phyloP scores from a whole-genome alignment of 2,329 filamentous ascomycete species.

The Penicillium sp. region DNA sequence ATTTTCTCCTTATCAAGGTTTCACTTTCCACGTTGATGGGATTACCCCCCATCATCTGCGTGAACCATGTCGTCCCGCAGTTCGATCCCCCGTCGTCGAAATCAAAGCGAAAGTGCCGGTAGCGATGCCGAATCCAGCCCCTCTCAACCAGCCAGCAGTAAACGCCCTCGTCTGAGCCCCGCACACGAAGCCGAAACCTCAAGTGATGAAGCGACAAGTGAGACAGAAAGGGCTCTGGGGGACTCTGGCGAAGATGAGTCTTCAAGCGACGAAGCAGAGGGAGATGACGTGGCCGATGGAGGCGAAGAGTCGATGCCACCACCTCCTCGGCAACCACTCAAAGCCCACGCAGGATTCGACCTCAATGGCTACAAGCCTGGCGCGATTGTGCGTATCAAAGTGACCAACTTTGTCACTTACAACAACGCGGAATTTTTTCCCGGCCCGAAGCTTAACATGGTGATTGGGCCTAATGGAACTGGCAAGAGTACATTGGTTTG shows the following conservation, averaged over 20 bases:
- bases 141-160: conserved; percentile 30
- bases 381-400: conserved; percentile 81
- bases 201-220: neutral
- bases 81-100: conserved; percentile 31
- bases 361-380: conserved; percentile 57
- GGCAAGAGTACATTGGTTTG: conserved; percentile 97
- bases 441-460: conserved; percentile 94
- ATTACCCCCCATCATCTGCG: neutral
- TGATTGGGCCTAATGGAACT: conserved; percentile 97
- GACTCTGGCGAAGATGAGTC: neutral
- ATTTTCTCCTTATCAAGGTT: conserved; percentile 9
- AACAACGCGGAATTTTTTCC: conserved; percentile 86
- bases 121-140: conserved; percentile 24
- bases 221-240: neutral
- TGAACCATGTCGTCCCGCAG: conserved; percentile 29
- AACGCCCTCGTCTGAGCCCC: conserved; percentile 33
- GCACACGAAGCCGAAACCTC: conserved; percentile 15
- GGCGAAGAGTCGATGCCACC: conserved; percentile 3
- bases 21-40: conserved; percentile 1
- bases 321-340: neutral
- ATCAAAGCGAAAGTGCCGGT: conserved; percentile 10
- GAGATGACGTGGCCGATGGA: neutral
- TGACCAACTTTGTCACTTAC: conserved; percentile 94
- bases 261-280: neutral
- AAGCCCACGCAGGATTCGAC: conserved; percentile 6